These are phyloP conservation scores for Globisporangium echinulatum DNA, from an alignment of 352 stramenopile genomes.

Conservation along the genomic window DNA sequence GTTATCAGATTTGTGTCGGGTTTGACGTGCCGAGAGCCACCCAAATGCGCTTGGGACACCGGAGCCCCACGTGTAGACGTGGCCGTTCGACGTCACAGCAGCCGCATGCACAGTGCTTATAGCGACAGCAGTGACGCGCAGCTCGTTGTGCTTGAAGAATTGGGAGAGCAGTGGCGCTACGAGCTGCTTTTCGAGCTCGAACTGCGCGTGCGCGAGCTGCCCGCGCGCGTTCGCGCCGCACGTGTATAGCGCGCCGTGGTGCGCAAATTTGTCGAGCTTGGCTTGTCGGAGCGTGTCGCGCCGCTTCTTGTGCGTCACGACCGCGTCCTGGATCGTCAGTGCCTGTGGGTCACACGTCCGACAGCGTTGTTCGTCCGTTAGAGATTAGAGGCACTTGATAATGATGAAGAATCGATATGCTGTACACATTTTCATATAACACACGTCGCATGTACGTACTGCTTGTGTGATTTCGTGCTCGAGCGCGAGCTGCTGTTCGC, in stretches of 20 bases:
- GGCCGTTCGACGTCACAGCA: slow-evolving; percentile 54
- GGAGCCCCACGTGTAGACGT: slow-evolving; percentile 67
- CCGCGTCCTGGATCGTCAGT: slow-evolving; percentile 57
- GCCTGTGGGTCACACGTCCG: slow-evolving; percentile 8
- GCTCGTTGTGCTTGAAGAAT: slow-evolving; percentile 72
- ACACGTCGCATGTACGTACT: background rate
- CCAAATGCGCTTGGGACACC: slow-evolving; percentile 62
- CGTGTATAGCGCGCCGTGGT: slow-evolving; percentile 64
- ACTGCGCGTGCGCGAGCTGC: slow-evolving; percentile 38
- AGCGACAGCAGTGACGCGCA: slow-evolving; percentile 39
- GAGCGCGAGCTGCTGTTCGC: slow-evolving; percentile 47
- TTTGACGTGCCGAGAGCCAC: slow-evolving; percentile 17
- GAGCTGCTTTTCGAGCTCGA: slow-evolving; percentile 34
- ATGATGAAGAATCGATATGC: too few species aligned
- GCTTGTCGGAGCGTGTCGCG: slow-evolving; percentile 54
- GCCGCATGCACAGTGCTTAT: slow-evolving; percentile 52
- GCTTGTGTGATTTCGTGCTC: slow-evolving; percentile 50
- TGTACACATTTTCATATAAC: too few species aligned
- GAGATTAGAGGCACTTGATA: too few species aligned
- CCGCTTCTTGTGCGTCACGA: slow-evolving; percentile 57
- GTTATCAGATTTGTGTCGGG: background rate
- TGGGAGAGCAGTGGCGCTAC: slow-evolving; percentile 33
- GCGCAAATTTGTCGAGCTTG: slow-evolving; percentile 67
- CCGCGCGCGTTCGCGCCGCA: slow-evolving; percentile 57
- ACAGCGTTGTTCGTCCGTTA: too few species aligned